Evolutionary conservation across 352 stramenopile species (phyloP), one percentile per base, ranked within the genome.

Genomic region (Phytopythium mirpurense): DNA sequence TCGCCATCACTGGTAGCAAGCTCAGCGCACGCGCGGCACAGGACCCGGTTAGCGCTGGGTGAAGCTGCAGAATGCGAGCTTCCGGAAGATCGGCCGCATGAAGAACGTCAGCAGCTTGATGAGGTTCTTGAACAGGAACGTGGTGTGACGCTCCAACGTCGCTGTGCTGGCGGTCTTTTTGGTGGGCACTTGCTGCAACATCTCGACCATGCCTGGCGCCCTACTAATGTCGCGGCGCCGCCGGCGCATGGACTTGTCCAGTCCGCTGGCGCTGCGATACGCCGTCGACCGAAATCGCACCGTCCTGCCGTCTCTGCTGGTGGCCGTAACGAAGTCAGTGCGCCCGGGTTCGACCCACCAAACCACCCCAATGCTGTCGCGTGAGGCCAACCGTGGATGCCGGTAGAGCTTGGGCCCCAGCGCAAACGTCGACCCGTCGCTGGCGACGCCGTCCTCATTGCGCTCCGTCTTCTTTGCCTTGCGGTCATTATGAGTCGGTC

Each of bases 141-240:
- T 5, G 19, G 15, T 11, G 3, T 16, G 11, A 18, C 6, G 19
- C 2, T 7, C 1, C 9, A 46, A 31, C 5, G 1, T 10, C 31
- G 41, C 21, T 11, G 45, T 14, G 18, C 26, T 51, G 14, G 52
- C 19, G n/a, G 42, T 58, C 23, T 48, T 58, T 36, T 52, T 58
- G 14, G 32, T 52, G 6, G 43, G 43, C 19, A 18, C 19, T 29
- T 2, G 2, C 1, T 15, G 40, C 18, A 46, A 15, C 19, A 29
- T n/a, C 15, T 46, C 40, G 10, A n/a, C 19, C 5, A 46, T 18
- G 6, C 10, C 11, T 1, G 40, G 40, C 29, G 5, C 5, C 9
- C 29, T 5, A 9, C 29, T 32, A 9, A 27, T 46, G 5, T 46
- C 3, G 9, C 40, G 40, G 19, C 31, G 10, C 40, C 5, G 5